A percentile compares a stretch with the other conserved stretches of the same genome.
These are phyloP conservation scores for Tirmania nivea DNA, from an alignment of 495 filamentous ascomycete species.

Conservation along the genomic window DNA sequence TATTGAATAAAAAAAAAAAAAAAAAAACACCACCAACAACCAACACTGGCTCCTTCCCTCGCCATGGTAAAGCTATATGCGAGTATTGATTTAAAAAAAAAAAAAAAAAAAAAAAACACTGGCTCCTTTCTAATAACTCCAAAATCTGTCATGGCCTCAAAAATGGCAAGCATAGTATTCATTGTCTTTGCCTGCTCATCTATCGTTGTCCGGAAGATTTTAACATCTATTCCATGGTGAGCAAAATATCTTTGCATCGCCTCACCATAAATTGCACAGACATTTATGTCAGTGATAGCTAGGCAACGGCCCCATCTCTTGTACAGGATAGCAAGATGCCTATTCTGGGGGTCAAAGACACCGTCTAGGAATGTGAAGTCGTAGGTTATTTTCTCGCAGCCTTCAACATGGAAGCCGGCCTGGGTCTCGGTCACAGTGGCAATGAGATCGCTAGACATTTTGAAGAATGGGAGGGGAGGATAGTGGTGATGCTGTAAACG, in stretches of 20 bases:
- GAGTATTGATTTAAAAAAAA: too few relatives aligned
- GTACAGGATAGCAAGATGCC: constrained; percentile 35
- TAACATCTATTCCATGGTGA: constrained; percentile 30
- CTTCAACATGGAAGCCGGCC: constrained; percentile 37
- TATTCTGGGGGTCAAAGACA: constrained; percentile 32
- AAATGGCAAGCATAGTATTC: constrained; percentile 36
- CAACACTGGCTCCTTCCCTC: too few relatives aligned
- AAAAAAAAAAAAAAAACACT: too few relatives aligned
- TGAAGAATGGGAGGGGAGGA: not conserved
- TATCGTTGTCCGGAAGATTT: constrained; percentile 41
- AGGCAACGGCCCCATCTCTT: constrained; percentile 34
- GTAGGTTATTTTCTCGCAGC: constrained; percentile 45
- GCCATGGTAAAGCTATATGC: too few relatives aligned
- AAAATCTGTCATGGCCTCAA: constrained; percentile 42
- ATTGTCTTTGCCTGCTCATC: constrained; percentile 44
- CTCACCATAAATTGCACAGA: constrained; percentile 35
- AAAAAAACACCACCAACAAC: constrained; percentile 42
- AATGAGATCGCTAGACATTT: constrained; percentile 30
- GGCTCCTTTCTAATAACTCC: constrained; percentile 44
- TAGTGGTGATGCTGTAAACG: not conserved
- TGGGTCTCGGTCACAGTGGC: constrained; percentile 34
- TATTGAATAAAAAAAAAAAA: too few relatives aligned
- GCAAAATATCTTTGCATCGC: constrained; percentile 38
- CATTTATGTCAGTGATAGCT: constrained; percentile 38
- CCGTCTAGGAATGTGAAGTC: constrained; percentile 44